These are phyloP conservation scores for Fusarium sambucinum DNA, from an alignment of 2,329 filamentous ascomycete species.

Conservation along the genomic window DNA sequence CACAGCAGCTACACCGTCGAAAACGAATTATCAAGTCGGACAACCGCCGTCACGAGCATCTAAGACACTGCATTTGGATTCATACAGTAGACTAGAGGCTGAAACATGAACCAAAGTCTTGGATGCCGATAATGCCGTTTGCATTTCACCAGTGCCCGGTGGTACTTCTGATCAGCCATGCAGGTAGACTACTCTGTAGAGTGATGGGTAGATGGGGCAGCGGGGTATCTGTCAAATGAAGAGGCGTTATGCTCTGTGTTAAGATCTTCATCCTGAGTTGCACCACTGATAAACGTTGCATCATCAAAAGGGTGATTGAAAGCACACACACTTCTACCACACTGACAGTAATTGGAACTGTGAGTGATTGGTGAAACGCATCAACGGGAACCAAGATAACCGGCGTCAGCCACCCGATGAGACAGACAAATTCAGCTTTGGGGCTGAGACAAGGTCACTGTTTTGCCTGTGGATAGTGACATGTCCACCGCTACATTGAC, in stretches of 20 bases:
- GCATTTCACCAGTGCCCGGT: slow-evolving; percentile 6
- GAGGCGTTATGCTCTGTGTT: slow-evolving; percentile 19
- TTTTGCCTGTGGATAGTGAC: slow-evolving; percentile 21
- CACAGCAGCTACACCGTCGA: slow-evolving; percentile 15
- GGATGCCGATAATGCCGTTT: slow-evolving; percentile 18
- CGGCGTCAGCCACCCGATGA: slow-evolving; percentile 35
- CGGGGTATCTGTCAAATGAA: slow-evolving; percentile 14
- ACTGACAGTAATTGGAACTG: slow-evolving; percentile 16
- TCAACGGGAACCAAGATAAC: slow-evolving; percentile 37
- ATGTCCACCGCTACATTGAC: slow-evolving; percentile 48
- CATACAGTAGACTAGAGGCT: slow-evolving; percentile 15
- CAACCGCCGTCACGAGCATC: slow-evolving; percentile 29
- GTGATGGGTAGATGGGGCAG: neutral
- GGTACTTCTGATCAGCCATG: slow-evolving; percentile 9
- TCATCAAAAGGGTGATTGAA: slow-evolving; percentile 7
- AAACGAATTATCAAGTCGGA: slow-evolving; percentile 13
- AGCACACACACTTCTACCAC: neutral
- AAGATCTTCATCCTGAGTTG: slow-evolving; percentile 24
- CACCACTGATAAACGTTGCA: slow-evolving; percentile 22
- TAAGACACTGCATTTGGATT: slow-evolving; percentile 19
- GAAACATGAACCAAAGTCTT: slow-evolving; percentile 21
- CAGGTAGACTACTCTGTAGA: slow-evolving; percentile 2
- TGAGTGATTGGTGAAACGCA: slow-evolving; percentile 36
- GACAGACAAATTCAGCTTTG: slow-evolving; percentile 33
- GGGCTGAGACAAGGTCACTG: slow-evolving; percentile 21